phyloP scores from a whole-genome alignment of 257 asterid species.

The Nemophila menziesii region DNA sequence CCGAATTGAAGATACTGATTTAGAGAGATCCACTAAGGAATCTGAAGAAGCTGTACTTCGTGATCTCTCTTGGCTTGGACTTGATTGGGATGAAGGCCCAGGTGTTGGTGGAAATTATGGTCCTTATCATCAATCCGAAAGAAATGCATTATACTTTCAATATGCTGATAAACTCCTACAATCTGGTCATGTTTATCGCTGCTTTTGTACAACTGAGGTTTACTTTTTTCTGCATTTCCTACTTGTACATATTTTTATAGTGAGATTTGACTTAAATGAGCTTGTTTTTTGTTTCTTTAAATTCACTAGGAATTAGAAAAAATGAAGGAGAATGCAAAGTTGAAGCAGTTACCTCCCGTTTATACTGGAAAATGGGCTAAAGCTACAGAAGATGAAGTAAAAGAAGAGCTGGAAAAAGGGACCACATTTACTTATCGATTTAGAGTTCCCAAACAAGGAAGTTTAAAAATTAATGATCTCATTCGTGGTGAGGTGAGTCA shows the following conservation, averaged over 20 bases:
- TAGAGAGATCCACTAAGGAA: constrained; percentile 90
- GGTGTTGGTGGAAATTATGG: constrained; percentile 76
- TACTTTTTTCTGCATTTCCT: background rate
- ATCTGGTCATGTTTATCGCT: constrained; percentile 76
- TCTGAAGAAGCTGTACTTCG: constrained; percentile 85
- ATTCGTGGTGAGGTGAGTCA: constrained; percentile 82
- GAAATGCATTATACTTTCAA: constrained; percentile 75
- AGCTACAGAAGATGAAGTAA: constrained; percentile 61
- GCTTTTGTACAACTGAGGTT: constrained; percentile 90
- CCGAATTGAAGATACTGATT: constrained; percentile 90
- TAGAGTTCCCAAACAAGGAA: constrained; percentile 79
- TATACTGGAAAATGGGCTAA: constrained; percentile 86
- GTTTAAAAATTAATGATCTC: constrained; percentile 65
- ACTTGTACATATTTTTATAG: no score
- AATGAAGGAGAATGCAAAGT: constrained; percentile 83
- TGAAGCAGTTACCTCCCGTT: constrained; percentile 79
- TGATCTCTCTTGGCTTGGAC: constrained; percentile 95
- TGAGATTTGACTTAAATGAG: background rate
- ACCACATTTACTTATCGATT: constrained; percentile 82
- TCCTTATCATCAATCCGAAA: constrained; percentile 90
- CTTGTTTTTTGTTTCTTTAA: background rate
- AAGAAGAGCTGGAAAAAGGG: constrained; percentile 63
- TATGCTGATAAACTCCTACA: constrained; percentile 70
- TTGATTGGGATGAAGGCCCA: constrained; percentile 96
- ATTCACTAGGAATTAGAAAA: constrained; percentile 62